Conservation (phyloP, 1,139 yeast species). For the Suhomyces wounanorum region DNA sequence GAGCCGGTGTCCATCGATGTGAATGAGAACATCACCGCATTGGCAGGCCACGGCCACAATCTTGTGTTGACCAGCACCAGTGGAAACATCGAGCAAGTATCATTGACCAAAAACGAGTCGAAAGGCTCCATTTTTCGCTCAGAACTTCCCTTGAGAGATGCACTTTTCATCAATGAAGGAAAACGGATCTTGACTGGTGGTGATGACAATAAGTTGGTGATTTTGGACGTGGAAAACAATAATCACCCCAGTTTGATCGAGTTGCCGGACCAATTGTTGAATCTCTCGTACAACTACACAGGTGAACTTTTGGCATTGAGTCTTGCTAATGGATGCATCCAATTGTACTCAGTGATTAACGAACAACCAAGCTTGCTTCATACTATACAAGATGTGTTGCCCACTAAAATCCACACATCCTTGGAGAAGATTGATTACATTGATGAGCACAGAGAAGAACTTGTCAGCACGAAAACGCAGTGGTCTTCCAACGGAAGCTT, state of each 20-base stretch:
- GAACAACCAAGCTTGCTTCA: slow-evolving; percentile 41
- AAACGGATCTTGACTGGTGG: slow-evolving; percentile 72
- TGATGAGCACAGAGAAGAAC: slow-evolving; percentile 44
- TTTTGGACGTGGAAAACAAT: slow-evolving; percentile 52
- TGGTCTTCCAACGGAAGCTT: slow-evolving; percentile 55
- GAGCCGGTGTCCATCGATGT: slow-evolving; percentile 61
- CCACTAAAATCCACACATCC: slow-evolving; percentile 37
- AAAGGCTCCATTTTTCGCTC: slow-evolving; percentile 39
- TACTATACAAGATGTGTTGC: slow-evolving; percentile 44
- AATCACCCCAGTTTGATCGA: slow-evolving; percentile 37
- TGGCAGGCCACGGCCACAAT: slow-evolving; percentile 26
- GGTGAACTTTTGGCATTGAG: slow-evolving; percentile 65
- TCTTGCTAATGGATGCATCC: slow-evolving; percentile 66
- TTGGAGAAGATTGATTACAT: slow-evolving; percentile 39
- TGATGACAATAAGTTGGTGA: slow-evolving; percentile 64
- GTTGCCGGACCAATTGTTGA: slow-evolving; percentile 57
- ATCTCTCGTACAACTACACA: slow-evolving; percentile 60
- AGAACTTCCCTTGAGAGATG: slow-evolving; percentile 67
- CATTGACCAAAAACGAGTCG: slow-evolving; percentile 24
- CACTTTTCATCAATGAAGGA: slow-evolving; percentile 70
- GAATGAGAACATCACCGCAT: slow-evolving; percentile 41
- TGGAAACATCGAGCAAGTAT: slow-evolving; percentile 38
- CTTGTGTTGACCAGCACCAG: slow-evolving; percentile 35
- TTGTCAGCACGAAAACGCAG: slow-evolving; percentile 32
- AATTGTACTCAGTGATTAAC: slow-evolving; percentile 60